These are phyloP conservation scores for Arthrocladium fulminans DNA, from an alignment of 2,329 filamentous ascomycete species.

Conservation along the genomic window DNA sequence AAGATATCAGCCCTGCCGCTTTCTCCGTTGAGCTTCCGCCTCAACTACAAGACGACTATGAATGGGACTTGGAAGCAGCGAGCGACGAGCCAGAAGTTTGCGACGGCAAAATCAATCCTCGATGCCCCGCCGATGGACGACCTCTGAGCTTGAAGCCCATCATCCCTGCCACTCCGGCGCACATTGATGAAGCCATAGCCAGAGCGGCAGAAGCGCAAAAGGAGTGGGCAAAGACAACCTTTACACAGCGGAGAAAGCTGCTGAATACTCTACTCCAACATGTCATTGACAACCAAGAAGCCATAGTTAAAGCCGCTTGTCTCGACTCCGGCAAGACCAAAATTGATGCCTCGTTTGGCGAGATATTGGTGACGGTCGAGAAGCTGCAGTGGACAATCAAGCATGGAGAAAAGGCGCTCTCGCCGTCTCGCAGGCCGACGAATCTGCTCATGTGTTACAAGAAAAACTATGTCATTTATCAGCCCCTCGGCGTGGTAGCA, in stretches of 20 bases:
- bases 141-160: constrained; percentile 55
- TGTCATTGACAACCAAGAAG: constrained; percentile 78
- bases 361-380: constrained; percentile 88
- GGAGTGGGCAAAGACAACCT: constrained; percentile 69
- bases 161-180: constrained; percentile 64
- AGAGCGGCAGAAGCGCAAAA: constrained; percentile 65
- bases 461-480: constrained; percentile 78
- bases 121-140: constrained; percentile 75
- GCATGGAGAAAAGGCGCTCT: constrained; percentile 76
- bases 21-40: constrained; percentile 13
- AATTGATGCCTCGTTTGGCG: constrained; percentile 85
- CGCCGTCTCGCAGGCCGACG: constrained; percentile 64
- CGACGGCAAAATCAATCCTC: constrained; percentile 19
- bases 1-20: constrained; percentile 11
- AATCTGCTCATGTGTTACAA: constrained; percentile 96
- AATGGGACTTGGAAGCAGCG: constrained; percentile 9
- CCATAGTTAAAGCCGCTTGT: constrained; percentile 75
- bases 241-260: constrained; percentile 67
- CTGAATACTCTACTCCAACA: constrained; percentile 67
- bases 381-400: constrained; percentile 90
- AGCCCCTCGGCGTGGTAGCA: constrained; percentile 85
- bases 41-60: constrained; percentile 12
- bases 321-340: constrained; percentile 89
- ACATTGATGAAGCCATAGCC: constrained; percentile 69
- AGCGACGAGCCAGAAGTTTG: constrained; percentile 9